A percentile compares a stretch with the other conserved stretches of the same genome.
Evolutionary conservation across 2,329 filamentous ascomycete species (phyloP).

Genomic region (Venturia nashicola): DNA sequence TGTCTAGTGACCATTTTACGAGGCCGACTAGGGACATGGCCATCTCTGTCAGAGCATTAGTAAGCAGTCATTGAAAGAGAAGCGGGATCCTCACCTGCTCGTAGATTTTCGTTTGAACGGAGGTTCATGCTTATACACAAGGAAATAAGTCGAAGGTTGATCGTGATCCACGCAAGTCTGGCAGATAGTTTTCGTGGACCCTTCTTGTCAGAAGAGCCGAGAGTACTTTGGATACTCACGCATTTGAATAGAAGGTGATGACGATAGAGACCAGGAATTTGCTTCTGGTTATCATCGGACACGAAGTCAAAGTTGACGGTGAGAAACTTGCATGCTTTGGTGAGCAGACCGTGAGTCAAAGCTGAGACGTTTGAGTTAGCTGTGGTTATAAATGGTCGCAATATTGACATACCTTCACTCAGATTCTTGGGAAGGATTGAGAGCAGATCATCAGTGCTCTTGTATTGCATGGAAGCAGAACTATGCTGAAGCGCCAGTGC

Average conservation of each 20-base stretch:
- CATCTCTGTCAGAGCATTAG: constrained; percentile 43
- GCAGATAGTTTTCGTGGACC: constrained; percentile 47
- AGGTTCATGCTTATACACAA: constrained; percentile 53
- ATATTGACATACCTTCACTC: not conserved
- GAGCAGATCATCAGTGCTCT: constrained; percentile 37
- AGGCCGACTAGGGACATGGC: constrained; percentile 62
- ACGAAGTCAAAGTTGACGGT: constrained; percentile 63
- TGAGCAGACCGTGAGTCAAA: constrained; percentile 39
- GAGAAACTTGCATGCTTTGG: constrained; percentile 44
- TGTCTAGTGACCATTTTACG: constrained; percentile 65
- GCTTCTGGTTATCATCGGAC: constrained; percentile 54
- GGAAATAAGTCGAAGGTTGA: constrained; percentile 60
- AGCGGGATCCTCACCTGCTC: constrained; percentile 13
- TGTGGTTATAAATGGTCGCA: not conserved
- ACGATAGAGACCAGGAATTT: constrained; percentile 23
- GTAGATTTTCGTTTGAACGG: constrained; percentile 29
- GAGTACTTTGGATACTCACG: constrained; percentile 64
- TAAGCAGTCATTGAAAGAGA: not conserved
- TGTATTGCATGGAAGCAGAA: constrained; percentile 31
- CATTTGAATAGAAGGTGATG: constrained; percentile 63
- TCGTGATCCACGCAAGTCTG: constrained; percentile 61
- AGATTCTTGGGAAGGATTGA: constrained; percentile 25
- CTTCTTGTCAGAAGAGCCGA: constrained; percentile 56
- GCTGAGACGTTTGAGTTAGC: constrained; percentile 16
- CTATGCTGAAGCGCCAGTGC: constrained; percentile 30